Evolutionary conservation across 768 basidiomycete genomes (phyloP).

Genomic region (Postia placenta): DNA sequence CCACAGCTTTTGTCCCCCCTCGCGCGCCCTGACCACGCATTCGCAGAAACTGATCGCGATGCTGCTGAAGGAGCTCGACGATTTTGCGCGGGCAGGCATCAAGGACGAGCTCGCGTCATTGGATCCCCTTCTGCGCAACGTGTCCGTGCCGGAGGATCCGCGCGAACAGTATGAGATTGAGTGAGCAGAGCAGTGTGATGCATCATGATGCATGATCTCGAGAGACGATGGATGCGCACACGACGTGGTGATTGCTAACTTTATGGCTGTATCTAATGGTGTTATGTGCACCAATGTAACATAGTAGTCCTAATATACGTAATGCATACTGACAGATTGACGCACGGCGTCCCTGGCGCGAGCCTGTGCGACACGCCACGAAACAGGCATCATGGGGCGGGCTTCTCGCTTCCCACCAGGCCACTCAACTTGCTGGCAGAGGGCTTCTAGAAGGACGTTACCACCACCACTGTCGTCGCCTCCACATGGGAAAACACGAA

Average conservation of each 20-base stretch:
- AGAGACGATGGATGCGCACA: not conserved
- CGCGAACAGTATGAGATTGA: slow-evolving; percentile 34
- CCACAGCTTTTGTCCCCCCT: slow-evolving; percentile 6
- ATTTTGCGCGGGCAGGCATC: slow-evolving; percentile 73
- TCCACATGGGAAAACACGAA: too few relatives aligned
- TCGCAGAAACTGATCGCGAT: slow-evolving; percentile 75
- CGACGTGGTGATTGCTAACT: slow-evolving; percentile 8
- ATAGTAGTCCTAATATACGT: slow-evolving; percentile 3
- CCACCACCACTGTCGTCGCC: too few relatives aligned
- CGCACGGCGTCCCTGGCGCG: too few relatives aligned
- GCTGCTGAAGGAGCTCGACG: slow-evolving; percentile 80
- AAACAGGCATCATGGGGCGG: too few relatives aligned
- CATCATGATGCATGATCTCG: not conserved
- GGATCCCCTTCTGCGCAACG: slow-evolving; percentile 69
- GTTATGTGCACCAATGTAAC: slow-evolving; percentile 1
- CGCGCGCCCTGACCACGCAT: not conserved
- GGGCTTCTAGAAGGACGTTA: too few relatives aligned
- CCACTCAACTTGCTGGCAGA: too few relatives aligned
- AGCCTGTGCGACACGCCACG: too few relatives aligned
- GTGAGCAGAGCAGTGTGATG: slow-evolving; percentile 4
- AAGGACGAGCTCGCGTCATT: slow-evolving; percentile 78
- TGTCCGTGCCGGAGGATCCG: slow-evolving; percentile 31
- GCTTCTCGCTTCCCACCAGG: too few relatives aligned
- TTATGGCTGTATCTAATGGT: slow-evolving; percentile 21
- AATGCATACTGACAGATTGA: slow-evolving; percentile 2